phyloP scores from a whole-genome alignment of 192 early-diverging fungal species.

The Coemansia sp. region DNA sequence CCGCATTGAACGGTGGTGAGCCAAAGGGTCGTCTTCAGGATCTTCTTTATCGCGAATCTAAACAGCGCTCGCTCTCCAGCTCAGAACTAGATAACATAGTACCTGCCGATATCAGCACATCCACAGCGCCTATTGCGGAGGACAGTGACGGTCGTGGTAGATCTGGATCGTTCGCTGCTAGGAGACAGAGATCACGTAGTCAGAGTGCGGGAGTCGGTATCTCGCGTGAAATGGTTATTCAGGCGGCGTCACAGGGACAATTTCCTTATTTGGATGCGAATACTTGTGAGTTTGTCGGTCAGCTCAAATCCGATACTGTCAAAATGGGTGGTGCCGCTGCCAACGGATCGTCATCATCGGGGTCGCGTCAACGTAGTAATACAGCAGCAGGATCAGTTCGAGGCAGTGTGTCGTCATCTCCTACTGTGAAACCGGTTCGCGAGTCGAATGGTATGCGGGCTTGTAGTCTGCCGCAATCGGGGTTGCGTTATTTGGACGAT shows the following conservation, averaged over 20 bases:
- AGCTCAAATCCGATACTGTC: conserved; percentile 46
- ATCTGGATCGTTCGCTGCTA: conserved; percentile 31
- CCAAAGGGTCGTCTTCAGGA: conserved; percentile 44
- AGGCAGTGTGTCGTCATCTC: conserved; percentile 15
- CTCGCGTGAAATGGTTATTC: conserved; percentile 55
- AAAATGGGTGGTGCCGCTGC: conserved; percentile 46
- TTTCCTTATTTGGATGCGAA: conserved; percentile 55
- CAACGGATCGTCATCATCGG: neutral
- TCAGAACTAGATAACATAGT: conserved; percentile 54
- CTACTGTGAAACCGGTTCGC: conserved; percentile 19
- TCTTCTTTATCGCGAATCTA: conserved; percentile 42
- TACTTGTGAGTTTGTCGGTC: conserved; percentile 58
- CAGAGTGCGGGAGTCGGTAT: conserved; percentile 56
- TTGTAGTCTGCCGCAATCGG: conserved; percentile 22
- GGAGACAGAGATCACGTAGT: conserved; percentile 49
- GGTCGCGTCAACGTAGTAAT: conserved; percentile 29
- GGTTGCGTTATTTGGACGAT: conserved; percentile 17
- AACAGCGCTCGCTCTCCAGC: conserved; percentile 51
- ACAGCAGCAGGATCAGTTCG: conserved; percentile 9
- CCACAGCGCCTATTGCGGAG: neutral
- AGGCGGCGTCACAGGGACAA: conserved; percentile 52
- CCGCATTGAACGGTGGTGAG: neutral
- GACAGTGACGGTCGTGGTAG: conserved; percentile 1
- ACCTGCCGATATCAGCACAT: conserved; percentile 33
- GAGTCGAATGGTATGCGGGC: conserved; percentile 9